Base-by-base conservation (phyloP, 1,139 yeast genomes). In the Sugiyamaella novakii region DNA sequence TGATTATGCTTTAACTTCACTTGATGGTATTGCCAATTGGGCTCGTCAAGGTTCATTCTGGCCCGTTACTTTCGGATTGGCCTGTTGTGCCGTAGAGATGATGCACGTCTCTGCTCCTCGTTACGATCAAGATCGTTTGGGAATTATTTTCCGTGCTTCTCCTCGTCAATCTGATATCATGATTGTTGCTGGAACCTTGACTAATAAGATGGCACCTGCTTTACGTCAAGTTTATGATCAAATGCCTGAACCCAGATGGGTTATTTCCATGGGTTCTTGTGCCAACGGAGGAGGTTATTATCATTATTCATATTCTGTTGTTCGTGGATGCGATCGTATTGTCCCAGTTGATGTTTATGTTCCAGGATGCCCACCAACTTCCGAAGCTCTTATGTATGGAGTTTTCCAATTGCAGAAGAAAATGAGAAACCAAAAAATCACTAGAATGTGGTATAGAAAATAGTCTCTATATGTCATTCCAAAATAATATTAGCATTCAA, bases 251-350 rank as follows among this genome's bases (percentile, higher is more conserved):
- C 96, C 96, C 46, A 81, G 91, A 72, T 76, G 80, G 78, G 95
- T 87, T 50, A 87, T 87, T 63, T 85, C 95, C 53, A 87, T 87
- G 96, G 96, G 96, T 39, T 84, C 94, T 7, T 87, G 96, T 73
- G 96, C 96, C 56, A 87, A 87, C 67, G 96, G 96, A 54, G 96
- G 96, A 55, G 96, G 96, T 33, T 87, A 87, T 72, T 87, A 87
- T 72, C 95, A 87, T 70, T 87, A 87, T 70, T 84, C 94, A 14
- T 87, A 87, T 71, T 80, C 91, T 28, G 95, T 87, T 27, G 94
- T 87, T 24, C 78, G 96, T 67, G 96, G 96, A 40, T 88, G 95
- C 65, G 96, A 87, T 73, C 76, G 96, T 66, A 76, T 87, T 53
- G 81, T 87, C 38, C 96, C 96, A 10, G 95, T 87, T 31, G 96